Base-by-base conservation (phyloP, 2,329 filamentous ascomycete genomes). In the Epichloe coenophiala region DNA sequence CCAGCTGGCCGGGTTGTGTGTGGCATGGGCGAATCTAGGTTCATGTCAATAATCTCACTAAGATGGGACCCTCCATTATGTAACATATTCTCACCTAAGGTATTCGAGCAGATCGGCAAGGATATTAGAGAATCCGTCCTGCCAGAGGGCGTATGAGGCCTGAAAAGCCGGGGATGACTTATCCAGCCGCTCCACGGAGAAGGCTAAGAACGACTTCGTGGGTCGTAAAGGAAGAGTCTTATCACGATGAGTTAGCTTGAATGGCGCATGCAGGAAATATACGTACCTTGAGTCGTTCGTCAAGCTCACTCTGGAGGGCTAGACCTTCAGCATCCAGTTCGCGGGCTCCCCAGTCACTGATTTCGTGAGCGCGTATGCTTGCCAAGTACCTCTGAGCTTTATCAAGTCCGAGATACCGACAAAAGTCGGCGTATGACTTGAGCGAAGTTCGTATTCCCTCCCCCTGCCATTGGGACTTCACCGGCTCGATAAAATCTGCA, bases 171-270 rank as follows among this genome's bases (percentile, higher is more conserved):
- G 70, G 4, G 86, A 83, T 5, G 77, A 76, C 58, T 85, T 86
- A 46, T 88, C 84, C 7, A 97, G 69, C 62, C 88, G 88, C 58
- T 98, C 94, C 0, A 93, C 91, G 0, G 91, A 94, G 46, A 90
- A 91, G 2, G 85, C 86, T n/a, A 98, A 71, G 61, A 97, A 86
- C 0, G 88, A 88, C 63, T 96, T 96, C 2, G 91, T 96, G 6
- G 86, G 78, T 51, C 91, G 81, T 41, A 98, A 69, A 4, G 93
- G 93, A 13, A 97, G 69, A 53, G 77, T 74, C 75, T 85, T 19
- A 45, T 13, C 7, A 38, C 42, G 7, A 36, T 21, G 11, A 50
- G 49, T 58, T 31, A 60, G 55, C 46, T 21, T n/a, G 11, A 6
- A 2, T n/a, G 31, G 47, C 49, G 37, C 51, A 33, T 23, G 37